Conservation (phyloP, 768 basidiomycete genomes). For the Dioszegia crocea region DNA sequence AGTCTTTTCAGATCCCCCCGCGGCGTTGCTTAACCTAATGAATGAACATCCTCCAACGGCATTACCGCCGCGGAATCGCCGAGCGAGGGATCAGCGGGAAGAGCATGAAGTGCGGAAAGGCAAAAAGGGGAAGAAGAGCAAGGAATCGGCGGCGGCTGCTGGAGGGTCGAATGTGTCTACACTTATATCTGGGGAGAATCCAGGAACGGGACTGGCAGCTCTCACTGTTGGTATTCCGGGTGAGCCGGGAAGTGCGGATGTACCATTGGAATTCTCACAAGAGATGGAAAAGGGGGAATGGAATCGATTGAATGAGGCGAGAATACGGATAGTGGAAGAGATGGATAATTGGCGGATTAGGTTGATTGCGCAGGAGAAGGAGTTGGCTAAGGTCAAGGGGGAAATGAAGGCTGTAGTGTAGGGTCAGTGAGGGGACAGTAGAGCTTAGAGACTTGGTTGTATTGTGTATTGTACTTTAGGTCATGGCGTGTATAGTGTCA, state of each 20-base stretch:
- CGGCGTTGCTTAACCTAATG: conserved; percentile 75
- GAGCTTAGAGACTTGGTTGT: neutral
- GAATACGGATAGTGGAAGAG: conserved; percentile 66
- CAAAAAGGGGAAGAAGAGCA: conserved; percentile 12
- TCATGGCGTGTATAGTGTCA: no score
- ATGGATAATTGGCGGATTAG: conserved; percentile 65
- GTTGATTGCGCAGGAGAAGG: conserved; percentile 76
- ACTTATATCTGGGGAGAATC: conserved; percentile 49
- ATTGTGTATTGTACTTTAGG: neutral
- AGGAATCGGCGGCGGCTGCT: conserved; percentile 52
- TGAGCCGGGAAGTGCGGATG: conserved; percentile 54
- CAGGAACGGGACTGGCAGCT: neutral
- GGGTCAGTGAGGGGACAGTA: neutral
- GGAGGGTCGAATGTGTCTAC: conserved; percentile 31
- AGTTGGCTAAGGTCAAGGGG: conserved; percentile 66
- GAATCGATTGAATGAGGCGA: conserved; percentile 71
- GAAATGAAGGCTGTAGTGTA: conserved; percentile 40
- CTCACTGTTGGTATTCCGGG: conserved; percentile 17
- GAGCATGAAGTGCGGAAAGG: conserved; percentile 12
- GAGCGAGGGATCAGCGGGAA: conserved; percentile 38
- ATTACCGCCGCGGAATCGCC: conserved; percentile 54
- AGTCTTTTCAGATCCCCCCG: conserved; percentile 89
- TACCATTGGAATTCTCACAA: conserved; percentile 73
- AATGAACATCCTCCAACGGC: conserved; percentile 77
- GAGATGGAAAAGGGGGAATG: conserved; percentile 84